Conservation (phyloP, 345 rosid species). For the Firmiana major region DNA sequence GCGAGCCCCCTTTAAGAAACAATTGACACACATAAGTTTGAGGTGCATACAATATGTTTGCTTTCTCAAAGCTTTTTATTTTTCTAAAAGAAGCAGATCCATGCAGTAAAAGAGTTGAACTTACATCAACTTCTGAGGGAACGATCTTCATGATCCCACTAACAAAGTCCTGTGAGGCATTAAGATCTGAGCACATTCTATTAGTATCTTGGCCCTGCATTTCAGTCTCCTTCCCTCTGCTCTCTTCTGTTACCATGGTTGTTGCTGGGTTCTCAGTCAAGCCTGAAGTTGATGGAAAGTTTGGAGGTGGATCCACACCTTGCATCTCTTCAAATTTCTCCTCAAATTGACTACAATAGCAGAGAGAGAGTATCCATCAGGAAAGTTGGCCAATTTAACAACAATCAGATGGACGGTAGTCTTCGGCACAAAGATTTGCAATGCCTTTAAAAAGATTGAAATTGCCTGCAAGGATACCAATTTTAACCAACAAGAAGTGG, state of each 20-base stretch:
- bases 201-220: slow-evolving; percentile 47
- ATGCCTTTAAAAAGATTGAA: neutral
- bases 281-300: slow-evolving; percentile 47
- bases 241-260: slow-evolving; percentile 34
- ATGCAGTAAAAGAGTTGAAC: slow-evolving; percentile 22
- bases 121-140: slow-evolving; percentile 87
- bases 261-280: slow-evolving; percentile 40
- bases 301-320: slow-evolving; percentile 50
- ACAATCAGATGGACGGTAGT: neutral
- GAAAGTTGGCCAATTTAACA: neutral
- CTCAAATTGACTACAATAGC: slow-evolving; percentile 64
- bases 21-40: neutral
- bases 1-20: neutral
- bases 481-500: slow-evolving; percentile 15
- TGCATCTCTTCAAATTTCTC: slow-evolving; percentile 82
- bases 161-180: slow-evolving; percentile 63
- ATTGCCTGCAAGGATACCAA: neutral
- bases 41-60: neutral
- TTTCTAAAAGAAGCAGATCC: neutral
- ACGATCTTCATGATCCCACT: slow-evolving; percentile 93
- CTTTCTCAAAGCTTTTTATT: neutral
- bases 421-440: neutral
- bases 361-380: neutral
- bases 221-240: slow-evolving; percentile 48
- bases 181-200: slow-evolving; percentile 48